A percentile compares a stretch with the other conserved stretches of the same genome.
phyloP scores from a whole-genome alignment of 225 moss, liverwort and hornwort species.

The Asterella californica region DNA sequence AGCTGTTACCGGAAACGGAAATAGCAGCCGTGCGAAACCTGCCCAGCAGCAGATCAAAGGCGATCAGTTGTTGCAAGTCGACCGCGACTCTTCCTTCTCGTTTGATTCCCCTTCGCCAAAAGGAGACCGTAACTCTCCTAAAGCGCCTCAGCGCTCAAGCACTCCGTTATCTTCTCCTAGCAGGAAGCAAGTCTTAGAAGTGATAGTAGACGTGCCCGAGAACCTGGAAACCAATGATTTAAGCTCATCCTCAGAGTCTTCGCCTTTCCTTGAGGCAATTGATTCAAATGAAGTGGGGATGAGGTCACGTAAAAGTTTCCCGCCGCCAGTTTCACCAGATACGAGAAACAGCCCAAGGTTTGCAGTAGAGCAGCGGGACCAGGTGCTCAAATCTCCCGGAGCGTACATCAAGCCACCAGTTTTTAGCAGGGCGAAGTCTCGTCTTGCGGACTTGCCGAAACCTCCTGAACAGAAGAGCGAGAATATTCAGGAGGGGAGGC shows the following conservation, averaged over 20 bases:
- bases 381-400: conserved; percentile 35
- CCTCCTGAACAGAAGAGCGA: conserved; percentile 23
- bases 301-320: conserved; percentile 15
- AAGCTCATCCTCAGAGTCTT: conserved; percentile 6
- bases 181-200: neutral
- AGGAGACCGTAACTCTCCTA: neutral
- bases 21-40: neutral
- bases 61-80: neutral
- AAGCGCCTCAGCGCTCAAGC: too few relatives aligned
- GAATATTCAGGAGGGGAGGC: conserved; percentile 24
- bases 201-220: conserved; percentile 3
- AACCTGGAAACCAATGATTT: neutral
- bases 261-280: neutral
- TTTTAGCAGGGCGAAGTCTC: conserved; percentile 38
- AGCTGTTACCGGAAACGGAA: neutral
- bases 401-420: conserved; percentile 4
- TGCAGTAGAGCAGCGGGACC: conserved; percentile 22
- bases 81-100: conserved; percentile 5
- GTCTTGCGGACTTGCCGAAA: conserved; percentile 45
- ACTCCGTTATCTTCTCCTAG: neutral
- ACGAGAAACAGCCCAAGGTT: neutral
- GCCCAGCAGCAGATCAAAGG: neutral
- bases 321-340: neutral
- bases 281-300: neutral
- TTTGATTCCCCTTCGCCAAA: neutral